A percentile compares a stretch with the other conserved stretches of the same genome.
Evolutionary conservation across 2,329 filamentous ascomycete genomes (phyloP).

Genomic region (Colletotrichum tamarilloi): DNA sequence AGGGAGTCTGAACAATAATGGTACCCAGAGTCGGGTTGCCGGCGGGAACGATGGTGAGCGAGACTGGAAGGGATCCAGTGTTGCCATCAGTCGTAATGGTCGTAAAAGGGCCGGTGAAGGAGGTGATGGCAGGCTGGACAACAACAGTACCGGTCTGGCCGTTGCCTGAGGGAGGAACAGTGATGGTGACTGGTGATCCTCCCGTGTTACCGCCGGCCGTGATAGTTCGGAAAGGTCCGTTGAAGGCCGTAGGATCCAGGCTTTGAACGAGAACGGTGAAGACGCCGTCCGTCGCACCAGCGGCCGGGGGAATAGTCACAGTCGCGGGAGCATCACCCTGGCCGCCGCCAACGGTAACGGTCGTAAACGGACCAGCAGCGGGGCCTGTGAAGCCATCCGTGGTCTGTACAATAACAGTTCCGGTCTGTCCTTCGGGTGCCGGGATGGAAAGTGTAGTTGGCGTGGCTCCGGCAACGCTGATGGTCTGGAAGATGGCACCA

Average conservation of each 20-base stretch:
- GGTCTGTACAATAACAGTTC: constrained; percentile 17
- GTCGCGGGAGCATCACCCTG: neutral
- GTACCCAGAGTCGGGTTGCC: constrained; percentile 19
- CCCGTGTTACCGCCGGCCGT: constrained; percentile 23
- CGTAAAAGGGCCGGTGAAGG: constrained; percentile 26
- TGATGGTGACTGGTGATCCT: constrained; percentile 3
- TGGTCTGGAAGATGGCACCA: constrained; percentile 6
- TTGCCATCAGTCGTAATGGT: constrained; percentile 24
- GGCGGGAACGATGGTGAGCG: constrained; percentile 15
- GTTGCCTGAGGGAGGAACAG: constrained; percentile 18
- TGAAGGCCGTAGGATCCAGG: neutral
- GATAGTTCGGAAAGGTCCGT: constrained; percentile 17
- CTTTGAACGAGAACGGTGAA: constrained; percentile 19
- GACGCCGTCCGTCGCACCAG: neutral
- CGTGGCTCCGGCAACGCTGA: constrained; percentile 5
- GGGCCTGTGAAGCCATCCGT: constrained; percentile 17
- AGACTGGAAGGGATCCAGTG: constrained; percentile 19
- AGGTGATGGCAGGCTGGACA: constrained; percentile 12
- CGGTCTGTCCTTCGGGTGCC: constrained; percentile 17
- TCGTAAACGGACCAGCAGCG: constrained; percentile 10
- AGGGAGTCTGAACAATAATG: constrained; percentile 24
- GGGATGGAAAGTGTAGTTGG: constrained; percentile 13
- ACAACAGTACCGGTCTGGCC: constrained; percentile 14
- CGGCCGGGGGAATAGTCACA: constrained; percentile 12
- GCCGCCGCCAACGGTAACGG: constrained; percentile 12